A percentile compares a stretch with the other conserved stretches of the same genome.
Evolutionary conservation across 495 filamentous ascomycete species (phyloP).

Genomic region (Poronia punctata): DNA sequence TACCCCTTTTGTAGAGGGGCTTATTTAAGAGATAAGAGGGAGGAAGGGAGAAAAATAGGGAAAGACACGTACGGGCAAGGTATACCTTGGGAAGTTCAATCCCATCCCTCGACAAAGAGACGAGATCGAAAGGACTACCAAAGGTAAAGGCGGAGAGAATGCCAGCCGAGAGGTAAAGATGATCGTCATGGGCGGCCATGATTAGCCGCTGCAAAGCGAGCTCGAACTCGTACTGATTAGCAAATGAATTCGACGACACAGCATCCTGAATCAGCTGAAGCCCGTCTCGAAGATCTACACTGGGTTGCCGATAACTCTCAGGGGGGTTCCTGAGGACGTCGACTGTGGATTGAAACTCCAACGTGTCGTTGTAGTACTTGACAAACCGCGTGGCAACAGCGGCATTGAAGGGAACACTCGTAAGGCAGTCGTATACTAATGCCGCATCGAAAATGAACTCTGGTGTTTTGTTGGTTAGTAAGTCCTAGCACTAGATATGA

Average conservation of each 20-base stretch:
- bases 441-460: conserved; percentile 26
- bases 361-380: conserved; percentile 46
- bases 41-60: no score
- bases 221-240: conserved; percentile 48
- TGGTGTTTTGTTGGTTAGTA: no score
- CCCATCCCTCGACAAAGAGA: conserved; percentile 45
- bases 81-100: conserved; percentile 42
- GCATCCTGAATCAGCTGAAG: conserved; percentile 38
- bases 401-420: conserved; percentile 48
- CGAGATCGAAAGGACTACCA: conserved; percentile 33
- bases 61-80: conserved; percentile 20
- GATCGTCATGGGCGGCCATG: conserved; percentile 39
- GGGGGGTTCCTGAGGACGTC: conserved; percentile 51
- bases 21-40: no score
- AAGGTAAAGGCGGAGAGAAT: conserved; percentile 40
- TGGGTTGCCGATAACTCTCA: conserved; percentile 46
- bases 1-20: no score
- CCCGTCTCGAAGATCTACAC: conserved; percentile 41
- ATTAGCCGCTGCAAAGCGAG: conserved; percentile 37
- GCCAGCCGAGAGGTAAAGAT: conserved; percentile 36
- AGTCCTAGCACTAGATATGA: no score
- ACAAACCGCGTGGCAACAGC: conserved; percentile 45
- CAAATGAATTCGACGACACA: conserved; percentile 30
- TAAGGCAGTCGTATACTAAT: conserved; percentile 46
- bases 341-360: conserved; percentile 53